Percentiles rank a stretch among this genome's conserved stretches.
Conservation (phyloP, 495 filamentous ascomycete species). For the Mytilinidion resinicola region DNA sequence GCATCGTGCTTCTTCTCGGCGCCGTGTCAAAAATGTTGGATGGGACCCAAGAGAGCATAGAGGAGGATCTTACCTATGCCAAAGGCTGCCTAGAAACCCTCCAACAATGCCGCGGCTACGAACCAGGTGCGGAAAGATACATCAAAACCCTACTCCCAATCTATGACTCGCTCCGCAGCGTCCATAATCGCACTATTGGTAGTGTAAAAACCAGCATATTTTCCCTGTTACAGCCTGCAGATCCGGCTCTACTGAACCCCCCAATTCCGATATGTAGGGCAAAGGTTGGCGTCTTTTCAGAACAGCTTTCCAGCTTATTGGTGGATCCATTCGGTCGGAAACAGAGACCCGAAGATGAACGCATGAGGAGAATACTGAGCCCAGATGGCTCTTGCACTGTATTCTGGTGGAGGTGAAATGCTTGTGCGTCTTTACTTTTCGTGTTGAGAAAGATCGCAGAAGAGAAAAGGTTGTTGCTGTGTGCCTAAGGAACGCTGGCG, state of each 20-base stretch:
- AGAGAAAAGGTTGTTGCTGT: too few species aligned
- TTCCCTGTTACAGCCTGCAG: constrained; percentile 13
- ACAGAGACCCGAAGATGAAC: background rate
- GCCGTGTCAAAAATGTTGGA: constrained; percentile 18
- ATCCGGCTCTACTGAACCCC: constrained; percentile 11
- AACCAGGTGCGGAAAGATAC: constrained; percentile 18
- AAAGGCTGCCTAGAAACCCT: constrained; percentile 24
- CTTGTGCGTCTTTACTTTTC: too few species aligned
- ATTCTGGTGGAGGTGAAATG: constrained; percentile 22
- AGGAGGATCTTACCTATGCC: constrained; percentile 19
- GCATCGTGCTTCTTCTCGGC: constrained; percentile 20
- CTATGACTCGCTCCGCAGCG: constrained; percentile 17
- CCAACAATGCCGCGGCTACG: constrained; percentile 13
- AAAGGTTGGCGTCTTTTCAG: constrained; percentile 18
- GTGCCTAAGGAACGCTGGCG: too few species aligned
- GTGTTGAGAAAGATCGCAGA: too few species aligned
- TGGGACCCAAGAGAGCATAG: constrained; percentile 1
- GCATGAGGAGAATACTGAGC: constrained; percentile 14
- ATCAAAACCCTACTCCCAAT: constrained; percentile 18
- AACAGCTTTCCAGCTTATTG: constrained; percentile 17
- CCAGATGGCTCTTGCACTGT: constrained; percentile 17
- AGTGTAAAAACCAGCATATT: constrained; percentile 22
- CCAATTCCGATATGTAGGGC: constrained; percentile 17
- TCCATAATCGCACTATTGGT: constrained; percentile 15
- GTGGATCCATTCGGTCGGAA: constrained; percentile 25